These are phyloP conservation scores for Serendipita sp. DNA, from an alignment of 768 basidiomycete species.

Conservation along the genomic window DNA sequence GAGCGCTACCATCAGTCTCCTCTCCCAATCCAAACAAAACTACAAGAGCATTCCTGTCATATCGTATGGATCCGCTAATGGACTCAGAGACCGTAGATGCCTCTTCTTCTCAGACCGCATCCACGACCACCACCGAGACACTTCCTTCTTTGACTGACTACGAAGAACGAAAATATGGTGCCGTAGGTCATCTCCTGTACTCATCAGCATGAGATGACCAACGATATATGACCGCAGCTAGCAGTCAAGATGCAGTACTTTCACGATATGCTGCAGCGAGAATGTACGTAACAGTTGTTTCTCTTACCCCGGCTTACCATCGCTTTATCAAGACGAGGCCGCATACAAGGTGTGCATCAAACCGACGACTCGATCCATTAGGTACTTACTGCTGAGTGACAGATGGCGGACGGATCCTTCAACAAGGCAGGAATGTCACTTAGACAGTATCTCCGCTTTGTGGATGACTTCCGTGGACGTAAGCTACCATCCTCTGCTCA, in stretches of 20 bases:
- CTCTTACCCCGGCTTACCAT: background rate
- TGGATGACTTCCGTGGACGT: constrained; percentile 9
- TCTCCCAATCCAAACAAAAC: too few relatives aligned
- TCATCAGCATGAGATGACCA: too few relatives aligned
- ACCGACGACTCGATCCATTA: too few relatives aligned
- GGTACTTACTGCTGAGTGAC: too few relatives aligned
- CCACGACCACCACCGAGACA: background rate
- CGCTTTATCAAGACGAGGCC: background rate
- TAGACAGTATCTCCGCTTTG: background rate
- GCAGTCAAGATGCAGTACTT: constrained; percentile 2
- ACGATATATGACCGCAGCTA: background rate
- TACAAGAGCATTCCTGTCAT: too few relatives aligned
- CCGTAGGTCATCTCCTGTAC: background rate
- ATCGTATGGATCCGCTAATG: too few relatives aligned
- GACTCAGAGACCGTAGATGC: too few relatives aligned
- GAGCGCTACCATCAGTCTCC: too few relatives aligned
- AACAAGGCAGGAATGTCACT: constrained; percentile 8
- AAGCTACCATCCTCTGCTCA: background rate
- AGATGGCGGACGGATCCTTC: constrained; percentile 9
- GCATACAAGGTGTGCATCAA: background rate
- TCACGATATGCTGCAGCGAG: background rate
- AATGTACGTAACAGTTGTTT: background rate
- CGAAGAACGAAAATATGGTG: background rate
- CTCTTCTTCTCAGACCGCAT: too few relatives aligned
- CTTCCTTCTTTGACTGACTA: constrained; percentile 6